These are phyloP conservation scores for Endotrypanum monterogeii DNA, from an alignment of 208 protist species.

Conservation along the genomic window DNA sequence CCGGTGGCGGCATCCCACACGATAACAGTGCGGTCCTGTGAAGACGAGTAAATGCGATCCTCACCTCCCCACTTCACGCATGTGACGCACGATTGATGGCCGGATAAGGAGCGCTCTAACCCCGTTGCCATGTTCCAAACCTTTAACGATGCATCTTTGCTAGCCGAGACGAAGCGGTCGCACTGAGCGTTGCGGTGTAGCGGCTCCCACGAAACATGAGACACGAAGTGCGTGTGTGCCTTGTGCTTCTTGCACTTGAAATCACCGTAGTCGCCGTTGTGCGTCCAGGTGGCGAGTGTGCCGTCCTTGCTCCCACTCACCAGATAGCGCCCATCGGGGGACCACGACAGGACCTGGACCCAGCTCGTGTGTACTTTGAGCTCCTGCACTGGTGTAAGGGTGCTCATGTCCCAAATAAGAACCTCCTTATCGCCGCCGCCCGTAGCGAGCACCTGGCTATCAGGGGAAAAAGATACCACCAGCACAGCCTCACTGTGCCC, in stretches of 20 bases:
- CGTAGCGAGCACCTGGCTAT: slow-evolving; percentile 93
- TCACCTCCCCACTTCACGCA: slow-evolving; percentile 97
- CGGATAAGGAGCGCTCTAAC: slow-evolving; percentile 89
- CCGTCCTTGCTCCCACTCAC: slow-evolving; percentile 95
- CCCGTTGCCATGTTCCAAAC: slow-evolving; percentile 82
- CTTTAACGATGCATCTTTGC: slow-evolving; percentile 94
- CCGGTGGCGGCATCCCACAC: slow-evolving; percentile 93
- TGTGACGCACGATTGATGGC: slow-evolving; percentile 97
- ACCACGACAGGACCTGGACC: slow-evolving; percentile 97
- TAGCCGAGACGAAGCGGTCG: slow-evolving; percentile 89
- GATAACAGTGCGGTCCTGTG: slow-evolving; percentile 97
- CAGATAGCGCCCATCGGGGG: slow-evolving; percentile 93
- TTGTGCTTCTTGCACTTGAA: slow-evolving; percentile 85
- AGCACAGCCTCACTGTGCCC: slow-evolving; percentile 97
- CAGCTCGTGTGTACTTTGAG: slow-evolving; percentile 94
- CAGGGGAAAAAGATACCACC: slow-evolving; percentile 94
- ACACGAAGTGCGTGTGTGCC: slow-evolving; percentile 96
- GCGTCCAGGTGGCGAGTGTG: slow-evolving; percentile 92
- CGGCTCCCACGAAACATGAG: slow-evolving; percentile 96
- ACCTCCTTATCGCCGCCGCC: slow-evolving; percentile 97
- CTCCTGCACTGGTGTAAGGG: slow-evolving; percentile 92
- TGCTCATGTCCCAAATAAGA: slow-evolving; percentile 98
- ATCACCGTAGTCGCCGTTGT: slow-evolving; percentile 68
- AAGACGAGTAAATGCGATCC: slow-evolving; percentile 94
- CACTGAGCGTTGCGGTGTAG: slow-evolving; percentile 89